Conservation (phyloP, 148 eudicot genomes). For the Chenopodium formosanum region DNA sequence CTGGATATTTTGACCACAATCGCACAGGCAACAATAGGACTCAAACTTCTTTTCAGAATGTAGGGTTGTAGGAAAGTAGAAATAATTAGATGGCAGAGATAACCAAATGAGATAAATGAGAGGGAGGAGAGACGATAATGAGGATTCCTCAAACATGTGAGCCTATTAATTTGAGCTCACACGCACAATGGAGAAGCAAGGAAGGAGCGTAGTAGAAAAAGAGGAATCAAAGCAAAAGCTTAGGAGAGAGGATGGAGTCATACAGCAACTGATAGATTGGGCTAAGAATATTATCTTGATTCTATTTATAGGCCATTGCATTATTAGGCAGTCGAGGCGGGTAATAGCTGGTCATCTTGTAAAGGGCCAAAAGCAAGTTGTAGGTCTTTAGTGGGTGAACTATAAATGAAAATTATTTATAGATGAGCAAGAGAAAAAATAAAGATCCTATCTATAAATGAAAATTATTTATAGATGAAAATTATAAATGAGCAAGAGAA, state of each 20-base stretch:
- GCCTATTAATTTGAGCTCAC: not conserved
- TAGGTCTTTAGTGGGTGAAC: no score
- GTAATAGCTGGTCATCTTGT: no score
- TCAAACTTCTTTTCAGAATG: not conserved
- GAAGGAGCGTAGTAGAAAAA: not conserved
- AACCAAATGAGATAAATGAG: not conserved
- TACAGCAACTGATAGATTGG: not conserved
- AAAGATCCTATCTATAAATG: no score
- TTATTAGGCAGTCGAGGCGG: no score
- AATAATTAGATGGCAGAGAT: not conserved
- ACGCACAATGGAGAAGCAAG: not conserved
- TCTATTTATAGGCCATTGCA: not conserved
- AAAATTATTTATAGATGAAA: no score
- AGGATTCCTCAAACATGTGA: not conserved
- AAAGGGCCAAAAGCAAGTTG: no score
- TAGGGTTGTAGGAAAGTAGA: not conserved
- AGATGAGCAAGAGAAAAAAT: no score
- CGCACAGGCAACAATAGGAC: not conserved
- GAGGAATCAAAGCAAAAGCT: not conserved
- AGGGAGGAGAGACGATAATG: not conserved
- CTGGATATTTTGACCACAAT: not conserved
- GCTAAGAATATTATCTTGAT: not conserved
- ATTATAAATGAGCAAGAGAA: no score
- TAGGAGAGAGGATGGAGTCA: not conserved
- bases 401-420: no score